These are phyloP conservation scores for Sphagnum contortum DNA, from an alignment of 225 moss, liverwort and hornwort genomes.

Conservation along the genomic window DNA sequence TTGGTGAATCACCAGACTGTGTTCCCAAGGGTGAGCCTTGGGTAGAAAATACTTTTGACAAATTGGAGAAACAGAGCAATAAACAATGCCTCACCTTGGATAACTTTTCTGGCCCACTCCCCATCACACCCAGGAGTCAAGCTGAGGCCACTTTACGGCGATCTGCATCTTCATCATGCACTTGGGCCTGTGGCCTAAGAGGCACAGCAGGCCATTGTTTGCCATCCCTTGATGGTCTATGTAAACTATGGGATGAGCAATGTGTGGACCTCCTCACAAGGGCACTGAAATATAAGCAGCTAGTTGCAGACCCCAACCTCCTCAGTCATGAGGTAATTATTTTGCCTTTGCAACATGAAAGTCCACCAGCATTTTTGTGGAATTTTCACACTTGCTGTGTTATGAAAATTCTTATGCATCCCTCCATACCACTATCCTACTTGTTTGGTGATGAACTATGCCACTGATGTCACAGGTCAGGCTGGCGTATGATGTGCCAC, in stretches of 20 bases:
- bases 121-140: slow-evolving; percentile 20
- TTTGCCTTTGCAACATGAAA: too few species aligned
- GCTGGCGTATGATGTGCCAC: slow-evolving; percentile 25
- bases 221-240: slow-evolving; percentile 40
- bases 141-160: slow-evolving; percentile 30
- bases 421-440: too few species aligned
- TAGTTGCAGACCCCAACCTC: slow-evolving; percentile 30
- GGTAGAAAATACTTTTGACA: slow-evolving; percentile 23
- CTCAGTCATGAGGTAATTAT: slow-evolving; percentile 34
- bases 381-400: too few species aligned
- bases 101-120: slow-evolving; percentile 25
- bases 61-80: slow-evolving; percentile 14
- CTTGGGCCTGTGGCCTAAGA: slow-evolving; percentile 32
- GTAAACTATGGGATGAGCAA: slow-evolving; percentile 41
- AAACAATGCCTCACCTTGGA: slow-evolving; percentile 31
- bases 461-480: slow-evolving; percentile 11
- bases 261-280: slow-evolving; percentile 38
- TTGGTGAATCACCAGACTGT: slow-evolving; percentile 6
- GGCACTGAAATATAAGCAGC: slow-evolving; percentile 44
- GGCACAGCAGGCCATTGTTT: slow-evolving; percentile 8
- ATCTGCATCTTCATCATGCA: slow-evolving; percentile 16
- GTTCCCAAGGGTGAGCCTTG: slow-evolving; percentile 11
- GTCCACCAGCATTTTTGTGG: too few species aligned
- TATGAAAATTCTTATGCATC: too few species aligned
- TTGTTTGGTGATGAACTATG: too few species aligned